Evolutionary conservation across 1,284 basidiomycete genomes (phyloP).

Genomic region (Porodaedalea pini): DNA sequence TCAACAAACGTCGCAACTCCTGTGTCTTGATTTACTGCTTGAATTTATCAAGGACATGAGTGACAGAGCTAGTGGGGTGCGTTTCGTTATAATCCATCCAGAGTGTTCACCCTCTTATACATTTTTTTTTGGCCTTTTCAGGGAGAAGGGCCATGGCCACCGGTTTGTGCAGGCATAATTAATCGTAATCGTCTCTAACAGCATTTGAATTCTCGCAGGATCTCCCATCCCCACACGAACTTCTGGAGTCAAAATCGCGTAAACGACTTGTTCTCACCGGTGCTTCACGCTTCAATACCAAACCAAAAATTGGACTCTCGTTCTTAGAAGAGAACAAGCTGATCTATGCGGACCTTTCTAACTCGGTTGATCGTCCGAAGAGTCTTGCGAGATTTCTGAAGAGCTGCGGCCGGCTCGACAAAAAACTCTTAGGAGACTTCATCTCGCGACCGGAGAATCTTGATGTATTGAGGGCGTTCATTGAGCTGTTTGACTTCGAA

Average conservation of each 20-base stretch:
- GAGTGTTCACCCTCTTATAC: not conserved
- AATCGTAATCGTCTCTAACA: too few species aligned
- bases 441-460: constrained; percentile 87
- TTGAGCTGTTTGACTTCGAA: constrained; percentile 87
- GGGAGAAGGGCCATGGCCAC: constrained; percentile 20
- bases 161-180: constrained; percentile 2
- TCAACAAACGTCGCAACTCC: constrained; percentile 76
- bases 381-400: constrained; percentile 86
- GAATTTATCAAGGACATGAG: constrained; percentile 89
- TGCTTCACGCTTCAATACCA: constrained; percentile 88
- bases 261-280: constrained; percentile 87
- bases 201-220: constrained; percentile 35
- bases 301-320: constrained; percentile 90
- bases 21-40: constrained; percentile 87
- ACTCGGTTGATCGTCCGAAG: constrained; percentile 50
- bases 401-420: constrained; percentile 83
- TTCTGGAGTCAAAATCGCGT: constrained; percentile 74
- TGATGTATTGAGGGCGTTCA: constrained; percentile 84
- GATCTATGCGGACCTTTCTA: constrained; percentile 67
- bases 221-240: constrained; percentile 52
- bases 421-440: constrained; percentile 92
- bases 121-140: not conserved
- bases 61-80: constrained; percentile 66
- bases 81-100: constrained; percentile 29
- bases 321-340: constrained; percentile 87